These are phyloP conservation scores for Pulveroboletus sp. DNA, from an alignment of 768 basidiomycete genomes.

Conservation along the genomic window DNA sequence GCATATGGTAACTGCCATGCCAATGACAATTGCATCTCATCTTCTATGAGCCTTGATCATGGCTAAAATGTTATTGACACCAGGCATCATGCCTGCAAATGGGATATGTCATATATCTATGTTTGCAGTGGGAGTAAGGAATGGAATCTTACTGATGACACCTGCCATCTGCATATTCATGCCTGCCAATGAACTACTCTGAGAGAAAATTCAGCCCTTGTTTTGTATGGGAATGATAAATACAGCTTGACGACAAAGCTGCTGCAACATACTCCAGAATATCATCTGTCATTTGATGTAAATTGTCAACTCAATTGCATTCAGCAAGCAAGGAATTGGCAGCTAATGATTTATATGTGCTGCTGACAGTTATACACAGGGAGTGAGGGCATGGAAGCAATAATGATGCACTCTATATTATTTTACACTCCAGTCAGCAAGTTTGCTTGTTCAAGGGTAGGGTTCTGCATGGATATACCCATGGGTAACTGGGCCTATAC, in stretches of 20 bases:
- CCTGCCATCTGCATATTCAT: slow-evolving; percentile 83
- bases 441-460: slow-evolving; percentile 82
- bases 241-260: neutral
- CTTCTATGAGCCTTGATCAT: slow-evolving; percentile 93
- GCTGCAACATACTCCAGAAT: slow-evolving; percentile 65
- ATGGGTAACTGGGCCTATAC: too few relatives aligned
- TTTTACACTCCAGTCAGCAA: slow-evolving; percentile 87
- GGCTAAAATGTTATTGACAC: slow-evolving; percentile 81
- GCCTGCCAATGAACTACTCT: slow-evolving; percentile 66
- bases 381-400: neutral
- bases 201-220: slow-evolving; percentile 86
- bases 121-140: neutral
- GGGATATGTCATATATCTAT: too few relatives aligned
- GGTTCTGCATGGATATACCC: too few relatives aligned
- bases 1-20: slow-evolving; percentile 83
- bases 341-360: slow-evolving; percentile 87
- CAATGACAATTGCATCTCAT: slow-evolving; percentile 86
- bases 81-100: slow-evolving; percentile 77
- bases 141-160: slow-evolving; percentile 64
- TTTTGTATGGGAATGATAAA: slow-evolving; percentile 56
- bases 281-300: slow-evolving; percentile 92
- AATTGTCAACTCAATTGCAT: slow-evolving; percentile 84
- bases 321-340: slow-evolving; percentile 87
- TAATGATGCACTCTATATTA: slow-evolving; percentile 79
- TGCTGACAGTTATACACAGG: slow-evolving; percentile 28